These are phyloP conservation scores for Moricandia moricandioides DNA, from an alignment of 345 rosid genomes.

Conservation along the genomic window DNA sequence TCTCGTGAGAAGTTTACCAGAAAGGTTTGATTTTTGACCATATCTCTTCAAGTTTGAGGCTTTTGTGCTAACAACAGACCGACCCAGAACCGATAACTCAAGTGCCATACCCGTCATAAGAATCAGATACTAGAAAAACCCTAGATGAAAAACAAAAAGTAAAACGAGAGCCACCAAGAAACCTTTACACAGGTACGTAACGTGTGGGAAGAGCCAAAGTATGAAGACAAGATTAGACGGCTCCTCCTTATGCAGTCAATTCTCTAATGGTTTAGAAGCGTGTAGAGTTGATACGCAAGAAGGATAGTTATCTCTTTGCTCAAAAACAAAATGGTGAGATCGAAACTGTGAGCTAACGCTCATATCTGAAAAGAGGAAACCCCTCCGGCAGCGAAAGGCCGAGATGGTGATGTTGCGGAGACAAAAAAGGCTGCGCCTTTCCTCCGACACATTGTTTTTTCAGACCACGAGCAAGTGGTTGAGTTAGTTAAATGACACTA, in stretches of 20 bases:
- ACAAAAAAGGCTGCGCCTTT: conserved; percentile 35
- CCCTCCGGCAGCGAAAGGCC: conserved; percentile 34
- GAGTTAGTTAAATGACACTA: conserved; percentile 13
- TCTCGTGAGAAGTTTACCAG: conserved; percentile 26
- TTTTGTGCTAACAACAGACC: conserved; percentile 38
- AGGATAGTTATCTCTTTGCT: conserved; percentile 14
- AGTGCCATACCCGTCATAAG: conserved; percentile 44
- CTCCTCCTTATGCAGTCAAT: conserved; percentile 30
- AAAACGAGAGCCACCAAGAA: neutral
- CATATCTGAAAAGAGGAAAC: conserved; percentile 28
- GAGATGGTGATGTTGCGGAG: conserved; percentile 30
- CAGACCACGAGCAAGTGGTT: conserved; percentile 41
- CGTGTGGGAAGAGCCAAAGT: conserved; percentile 24
- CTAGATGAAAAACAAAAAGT: neutral
- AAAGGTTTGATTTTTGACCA: conserved; percentile 38
- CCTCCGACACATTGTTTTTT: conserved; percentile 21
- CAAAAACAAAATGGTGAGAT: neutral
- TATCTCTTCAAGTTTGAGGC: conserved; percentile 32
- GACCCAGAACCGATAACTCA: conserved; percentile 49
- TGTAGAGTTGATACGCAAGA: conserved; percentile 21
- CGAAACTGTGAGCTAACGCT: conserved; percentile 15
- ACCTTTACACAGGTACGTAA: no score
- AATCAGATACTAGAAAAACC: neutral
- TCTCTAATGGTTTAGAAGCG: conserved; percentile 18
- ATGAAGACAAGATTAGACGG: conserved; percentile 22